Conservation (phyloP, 1,284 basidiomycete genomes). For the Ceratobasidium sp. region DNA sequence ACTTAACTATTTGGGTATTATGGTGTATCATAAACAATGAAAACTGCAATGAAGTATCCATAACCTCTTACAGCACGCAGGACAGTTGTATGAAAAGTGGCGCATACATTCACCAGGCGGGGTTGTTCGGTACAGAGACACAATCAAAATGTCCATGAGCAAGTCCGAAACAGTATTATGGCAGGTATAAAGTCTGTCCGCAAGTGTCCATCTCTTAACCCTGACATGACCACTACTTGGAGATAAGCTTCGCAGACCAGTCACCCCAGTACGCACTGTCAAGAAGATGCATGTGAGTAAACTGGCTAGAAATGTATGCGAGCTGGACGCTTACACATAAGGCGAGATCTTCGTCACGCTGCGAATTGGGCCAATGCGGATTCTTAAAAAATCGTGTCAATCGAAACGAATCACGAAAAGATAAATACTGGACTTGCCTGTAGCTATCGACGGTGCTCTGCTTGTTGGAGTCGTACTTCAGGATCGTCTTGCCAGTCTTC, state of each 20-base stretch:
- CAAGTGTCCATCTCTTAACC: neutral
- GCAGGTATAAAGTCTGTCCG: neutral
- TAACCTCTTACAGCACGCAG: neutral
- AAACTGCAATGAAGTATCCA: neutral
- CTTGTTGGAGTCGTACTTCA: constrained; percentile 9
- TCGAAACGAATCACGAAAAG: neutral
- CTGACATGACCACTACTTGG: neutral
- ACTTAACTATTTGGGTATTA: constrained; percentile 37
- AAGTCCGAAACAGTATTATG: neutral
- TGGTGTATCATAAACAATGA: constrained; percentile 3
- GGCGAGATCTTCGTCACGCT: neutral
- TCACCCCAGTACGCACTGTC: constrained; percentile 28
- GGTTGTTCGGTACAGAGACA: neutral
- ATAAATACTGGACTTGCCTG: neutral
- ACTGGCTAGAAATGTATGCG: neutral
- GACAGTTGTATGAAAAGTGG: neutral
- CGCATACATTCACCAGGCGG: neutral
- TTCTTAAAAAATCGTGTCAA: neutral
- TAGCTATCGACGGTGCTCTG: constrained; percentile 3
- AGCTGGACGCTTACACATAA: constrained; percentile 3
- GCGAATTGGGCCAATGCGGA: constrained; percentile 7
- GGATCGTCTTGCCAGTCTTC: constrained; percentile 1
- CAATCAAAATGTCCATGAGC: neutral
- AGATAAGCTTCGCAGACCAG: constrained; percentile 1
- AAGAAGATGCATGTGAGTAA: neutral